Evolutionary conservation across 2,329 filamentous ascomycete species (phyloP).

Genomic region (Nothomitra cinnamomea): DNA sequence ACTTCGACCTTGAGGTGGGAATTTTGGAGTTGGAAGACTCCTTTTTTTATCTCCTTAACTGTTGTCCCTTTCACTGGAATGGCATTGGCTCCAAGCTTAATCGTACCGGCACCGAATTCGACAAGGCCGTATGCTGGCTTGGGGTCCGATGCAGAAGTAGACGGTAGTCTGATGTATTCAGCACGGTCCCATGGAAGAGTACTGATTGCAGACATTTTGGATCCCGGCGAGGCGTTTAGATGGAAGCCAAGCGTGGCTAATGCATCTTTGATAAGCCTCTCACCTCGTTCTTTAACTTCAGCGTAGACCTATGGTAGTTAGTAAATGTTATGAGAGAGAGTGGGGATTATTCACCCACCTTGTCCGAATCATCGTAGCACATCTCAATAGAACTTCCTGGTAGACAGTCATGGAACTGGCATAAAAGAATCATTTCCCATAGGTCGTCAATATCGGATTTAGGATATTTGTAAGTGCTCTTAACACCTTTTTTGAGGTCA

Average conservation of each 20-base stretch:
- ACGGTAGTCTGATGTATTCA: constrained; percentile 51
- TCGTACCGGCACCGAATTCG: not conserved
- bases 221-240: constrained; percentile 24
- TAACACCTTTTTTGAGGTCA: constrained; percentile 28
- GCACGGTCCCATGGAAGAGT: constrained; percentile 73
- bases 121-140: not conserved
- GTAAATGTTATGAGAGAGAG: not conserved
- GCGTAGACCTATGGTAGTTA: constrained; percentile 45
- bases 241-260: constrained; percentile 48
- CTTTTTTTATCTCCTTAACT: constrained; percentile 34
- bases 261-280: constrained; percentile 53
- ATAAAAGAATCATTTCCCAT: constrained; percentile 85
- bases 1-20: constrained; percentile 58
- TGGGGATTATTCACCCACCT: constrained; percentile 24
- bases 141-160: constrained; percentile 11
- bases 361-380: constrained; percentile 92
- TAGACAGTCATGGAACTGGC: constrained; percentile 94
- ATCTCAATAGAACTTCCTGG: constrained; percentile 93
- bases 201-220: constrained; percentile 51
- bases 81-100: not conserved
- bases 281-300: constrained; percentile 60
- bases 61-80: constrained; percentile 20
- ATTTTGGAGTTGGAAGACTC: constrained; percentile 66
- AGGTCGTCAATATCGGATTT: constrained; percentile 88
- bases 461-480: constrained; percentile 58